Evolutionary conservation across 2,329 filamentous ascomycete genomes (phyloP), one percentile per base, ranked within the genome.

Genomic region (Capronia coronata): DNA sequence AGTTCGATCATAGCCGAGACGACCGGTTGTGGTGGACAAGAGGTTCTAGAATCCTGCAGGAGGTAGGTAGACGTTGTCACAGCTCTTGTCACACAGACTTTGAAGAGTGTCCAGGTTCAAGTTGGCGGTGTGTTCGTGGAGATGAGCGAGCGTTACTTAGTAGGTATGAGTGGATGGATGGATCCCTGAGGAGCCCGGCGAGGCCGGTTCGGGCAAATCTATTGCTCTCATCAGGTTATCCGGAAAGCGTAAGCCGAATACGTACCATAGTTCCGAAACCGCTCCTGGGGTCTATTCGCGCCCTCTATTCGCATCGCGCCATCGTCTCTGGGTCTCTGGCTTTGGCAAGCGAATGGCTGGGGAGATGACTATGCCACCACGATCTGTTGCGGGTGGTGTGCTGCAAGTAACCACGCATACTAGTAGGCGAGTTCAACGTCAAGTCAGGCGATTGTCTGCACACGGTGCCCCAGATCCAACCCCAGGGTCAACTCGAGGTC

Each of bases 311-410:
- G n/a, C n/a, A 47, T 47, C 23, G 45, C 45, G 45, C 45, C 29
- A 27, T 48, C 45, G 46, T 22, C 23, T 43, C 34, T 19, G 27
- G 13, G 25, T 32, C n/a, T n/a, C n/a, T n/a, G n/a, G n/a, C n/a
- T n/a, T n/a, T n/a, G n/a, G n/a, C 22, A 43, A 34, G 39, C 46
- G 46, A 48, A 14, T 39, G 40, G 46, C 46, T 48, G 39, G 40
- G 39, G 34, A 19, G 6, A 5, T 37, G 34, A 6, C 5, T 5
- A 10, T 27, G 25, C 10, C 10, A 35, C 25, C 19, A 23, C 14
- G 10, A 16, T 19, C 30, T 25, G 22, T 27, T 10, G n/a, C n/a
- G n/a, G 6, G 25, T 23, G 29, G 10, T 19, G 22, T 30, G 35
- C 22, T 40, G 44, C 34, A 46, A 23, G 34, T 35, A 29, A 37